Conservation (phyloP, 2,329 filamentous ascomycete genomes). For the Botryotinia convoluta region DNA sequence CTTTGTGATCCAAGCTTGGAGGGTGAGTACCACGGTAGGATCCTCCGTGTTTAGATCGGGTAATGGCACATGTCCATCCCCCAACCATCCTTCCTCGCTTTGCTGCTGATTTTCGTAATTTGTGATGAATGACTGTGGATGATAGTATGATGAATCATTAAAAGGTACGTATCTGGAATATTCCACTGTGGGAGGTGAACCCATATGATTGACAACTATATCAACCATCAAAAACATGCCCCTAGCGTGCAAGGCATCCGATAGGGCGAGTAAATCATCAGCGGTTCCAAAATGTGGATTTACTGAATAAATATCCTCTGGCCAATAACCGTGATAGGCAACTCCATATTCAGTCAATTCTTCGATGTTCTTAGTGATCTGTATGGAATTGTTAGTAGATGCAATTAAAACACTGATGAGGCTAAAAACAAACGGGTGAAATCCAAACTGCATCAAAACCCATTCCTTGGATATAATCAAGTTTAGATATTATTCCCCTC, state of each 20-base stretch:
- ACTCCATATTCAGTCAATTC: conserved; percentile 40
- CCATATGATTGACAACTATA: conserved; percentile 42
- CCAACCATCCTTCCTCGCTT: conserved; percentile 19
- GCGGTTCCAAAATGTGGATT: conserved; percentile 59
- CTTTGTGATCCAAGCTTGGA: conserved; percentile 39
- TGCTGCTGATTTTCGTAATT: conserved; percentile 15
- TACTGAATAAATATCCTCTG: conserved; percentile 46
- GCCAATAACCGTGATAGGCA: conserved; percentile 47
- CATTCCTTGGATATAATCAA: conserved; percentile 48
- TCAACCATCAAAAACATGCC: conserved; percentile 49
- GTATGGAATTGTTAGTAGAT: background rate
- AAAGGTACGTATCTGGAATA: conserved; percentile 26
- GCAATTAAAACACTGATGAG: background rate
- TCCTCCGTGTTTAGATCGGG: conserved; percentile 28
- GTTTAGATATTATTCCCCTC: conserved; percentile 44
- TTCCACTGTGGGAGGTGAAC: conserved; percentile 12
- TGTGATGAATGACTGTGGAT: conserved; percentile 33
- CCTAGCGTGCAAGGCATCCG: conserved; percentile 53
- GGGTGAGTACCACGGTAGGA: conserved; percentile 40
- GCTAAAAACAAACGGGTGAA: conserved; percentile 11
- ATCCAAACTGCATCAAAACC: conserved; percentile 35
- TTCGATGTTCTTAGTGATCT: conserved; percentile 31
- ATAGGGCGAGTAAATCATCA: conserved; percentile 56
- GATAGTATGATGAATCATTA: conserved; percentile 40
- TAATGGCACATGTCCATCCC: conserved; percentile 6